phyloP scores from a whole-genome alignment of 495 filamentous ascomycete species.

The Lasiosphaeriaceae sp. region DNA sequence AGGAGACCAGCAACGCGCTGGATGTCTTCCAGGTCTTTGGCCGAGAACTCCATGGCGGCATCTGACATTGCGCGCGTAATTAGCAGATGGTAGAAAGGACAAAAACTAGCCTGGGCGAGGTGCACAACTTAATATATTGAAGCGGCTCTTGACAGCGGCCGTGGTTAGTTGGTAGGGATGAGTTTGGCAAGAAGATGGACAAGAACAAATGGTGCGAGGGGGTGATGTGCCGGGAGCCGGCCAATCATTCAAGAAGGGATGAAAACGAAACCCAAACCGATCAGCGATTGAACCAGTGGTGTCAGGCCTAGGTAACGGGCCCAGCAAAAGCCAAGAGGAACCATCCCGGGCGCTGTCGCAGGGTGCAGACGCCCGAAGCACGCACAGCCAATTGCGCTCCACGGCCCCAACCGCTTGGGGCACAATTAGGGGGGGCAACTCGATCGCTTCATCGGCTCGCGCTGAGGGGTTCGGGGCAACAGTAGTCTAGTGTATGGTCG shows the following conservation, averaged over 20 bases:
- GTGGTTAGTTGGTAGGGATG: neutral
- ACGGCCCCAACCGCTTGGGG: conserved; percentile 8
- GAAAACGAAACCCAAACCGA: conserved; percentile 22
- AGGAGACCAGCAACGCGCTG: conserved; percentile 27
- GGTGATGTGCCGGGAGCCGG: neutral
- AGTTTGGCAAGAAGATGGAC: conserved; percentile 10
- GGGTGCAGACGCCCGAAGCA: conserved; percentile 11
- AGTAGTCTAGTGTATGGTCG: too few species aligned
- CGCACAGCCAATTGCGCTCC: conserved; percentile 16
- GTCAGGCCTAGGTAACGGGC: conserved; percentile 13
- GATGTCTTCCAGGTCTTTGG: conserved; percentile 24
- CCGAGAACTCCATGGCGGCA: conserved; percentile 23
- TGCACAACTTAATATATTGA: conserved; percentile 17
- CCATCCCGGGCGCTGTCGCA: conserved; percentile 8
- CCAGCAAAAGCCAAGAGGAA: conserved; percentile 16
- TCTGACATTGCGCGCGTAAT: neutral
- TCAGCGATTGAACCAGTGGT: conserved; percentile 21
- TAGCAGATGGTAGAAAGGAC: too few species aligned
- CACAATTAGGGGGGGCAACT: too few species aligned
- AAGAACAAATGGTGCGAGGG: conserved; percentile 4
- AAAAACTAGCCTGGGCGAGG: too few species aligned
- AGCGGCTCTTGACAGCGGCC: conserved; percentile 14
- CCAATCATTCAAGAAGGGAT: conserved; percentile 19
- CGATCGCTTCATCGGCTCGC: too few species aligned
- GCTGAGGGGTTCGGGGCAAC: too few species aligned